Conservation (phyloP, 192 early-diverging fungal genomes). For the Linnemannia zychae region DNA sequence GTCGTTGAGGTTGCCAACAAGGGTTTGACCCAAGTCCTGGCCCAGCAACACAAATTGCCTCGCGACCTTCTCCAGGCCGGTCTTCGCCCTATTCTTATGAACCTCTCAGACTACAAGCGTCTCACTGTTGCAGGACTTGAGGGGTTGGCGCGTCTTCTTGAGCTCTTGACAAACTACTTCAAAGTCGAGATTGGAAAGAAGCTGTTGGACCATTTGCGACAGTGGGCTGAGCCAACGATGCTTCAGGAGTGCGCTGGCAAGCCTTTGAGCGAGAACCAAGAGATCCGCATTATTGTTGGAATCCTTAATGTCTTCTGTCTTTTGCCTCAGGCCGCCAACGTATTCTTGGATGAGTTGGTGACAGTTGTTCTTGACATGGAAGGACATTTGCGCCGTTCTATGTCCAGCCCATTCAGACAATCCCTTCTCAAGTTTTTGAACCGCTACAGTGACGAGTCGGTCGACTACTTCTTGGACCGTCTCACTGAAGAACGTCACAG, state of each 20-base stretch:
- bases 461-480: conserved; percentile 87
- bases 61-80: conserved; percentile 96
- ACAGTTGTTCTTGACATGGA: conserved; percentile 92
- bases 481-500: conserved; percentile 70
- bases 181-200: conserved; percentile 99
- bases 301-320: conserved; percentile 95
- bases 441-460: conserved; percentile 86
- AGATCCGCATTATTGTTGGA: conserved; percentile 94
- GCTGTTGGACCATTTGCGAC: conserved; percentile 93
- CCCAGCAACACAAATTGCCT: conserved; percentile 89
- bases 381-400: conserved; percentile 78
- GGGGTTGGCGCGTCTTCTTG: conserved; percentile 92
- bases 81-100: conserved; percentile 95
- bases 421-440: conserved; percentile 94
- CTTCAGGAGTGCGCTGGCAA: conserved; percentile 85
- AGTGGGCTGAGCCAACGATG: conserved; percentile 92
- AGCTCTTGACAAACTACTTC: conserved; percentile 97
- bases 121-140: conserved; percentile 94
- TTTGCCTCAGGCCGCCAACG: conserved; percentile 89
- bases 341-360: conserved; percentile 94
- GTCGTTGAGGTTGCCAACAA: conserved; percentile 95
- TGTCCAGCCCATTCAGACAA: conserved; percentile 94
- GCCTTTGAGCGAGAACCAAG: conserved; percentile 90
- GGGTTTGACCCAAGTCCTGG: conserved; percentile 86
- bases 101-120: conserved; percentile 94